phyloP scores from a whole-genome alignment of 345 rosid species.

The Gossypioides kirkii region DNA sequence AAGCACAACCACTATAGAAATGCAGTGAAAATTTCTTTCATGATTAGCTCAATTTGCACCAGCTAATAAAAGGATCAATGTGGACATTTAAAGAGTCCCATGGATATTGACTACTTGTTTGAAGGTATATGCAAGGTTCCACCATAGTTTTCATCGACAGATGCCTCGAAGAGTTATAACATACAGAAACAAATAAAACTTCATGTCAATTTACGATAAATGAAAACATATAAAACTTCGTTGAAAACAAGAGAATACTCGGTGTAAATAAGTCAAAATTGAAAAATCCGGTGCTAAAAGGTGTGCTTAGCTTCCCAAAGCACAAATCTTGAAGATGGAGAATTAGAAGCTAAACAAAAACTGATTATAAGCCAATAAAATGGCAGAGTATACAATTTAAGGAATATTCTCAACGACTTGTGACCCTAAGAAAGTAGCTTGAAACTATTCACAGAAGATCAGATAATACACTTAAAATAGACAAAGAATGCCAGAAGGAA shows the following conservation, averaged over 20 bases:
- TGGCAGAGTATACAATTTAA: background rate
- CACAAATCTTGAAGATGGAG: background rate
- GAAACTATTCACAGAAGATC: background rate
- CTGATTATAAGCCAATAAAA: background rate
- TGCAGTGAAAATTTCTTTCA: background rate
- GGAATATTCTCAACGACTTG: background rate
- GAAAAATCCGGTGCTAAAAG: background rate
- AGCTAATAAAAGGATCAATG: conserved; percentile 8
- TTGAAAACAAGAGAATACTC: conserved; percentile 6
- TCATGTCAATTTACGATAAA: background rate
- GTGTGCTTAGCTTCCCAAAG: background rate
- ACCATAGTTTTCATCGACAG: conserved; percentile 61
- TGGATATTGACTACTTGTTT: conserved; percentile 10
- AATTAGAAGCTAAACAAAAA: background rate
- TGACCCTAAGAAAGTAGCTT: background rate
- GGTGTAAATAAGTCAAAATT: too few relatives aligned
- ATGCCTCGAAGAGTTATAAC: conserved; percentile 36
- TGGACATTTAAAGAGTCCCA: background rate
- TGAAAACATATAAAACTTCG: background rate
- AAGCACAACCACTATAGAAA: background rate
- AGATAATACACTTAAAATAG: background rate
- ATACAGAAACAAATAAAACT: conserved; percentile 13
- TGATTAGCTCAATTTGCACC: background rate
- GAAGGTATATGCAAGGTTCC: conserved; percentile 49
- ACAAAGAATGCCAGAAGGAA: background rate